Base-by-base conservation (phyloP, 495 filamentous ascomycete genomes). In the Aspergillus campestris region DNA sequence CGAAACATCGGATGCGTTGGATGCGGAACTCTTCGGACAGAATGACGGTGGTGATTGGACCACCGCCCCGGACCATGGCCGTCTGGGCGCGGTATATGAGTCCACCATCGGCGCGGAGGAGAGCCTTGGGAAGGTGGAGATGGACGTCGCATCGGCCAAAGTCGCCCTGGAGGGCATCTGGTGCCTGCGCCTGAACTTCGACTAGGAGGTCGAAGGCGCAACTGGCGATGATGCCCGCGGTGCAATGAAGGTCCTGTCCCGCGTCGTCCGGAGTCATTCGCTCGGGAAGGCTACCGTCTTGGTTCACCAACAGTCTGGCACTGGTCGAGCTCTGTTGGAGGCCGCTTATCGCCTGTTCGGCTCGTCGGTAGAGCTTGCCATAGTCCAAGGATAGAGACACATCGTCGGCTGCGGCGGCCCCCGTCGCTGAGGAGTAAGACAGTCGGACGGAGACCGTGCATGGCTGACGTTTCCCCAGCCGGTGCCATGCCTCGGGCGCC, bases 401-500 rank as follows among this genome's bases (percentile, higher is more conserved):
- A 48, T 72, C 65, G 37, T 73, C 70, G 18, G 63, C 60, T 11
- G 57, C 59, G 0, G 69, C 70, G 10, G 67, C 62, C 1, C 62
- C 65, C 31, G 69, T 57, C 28, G 69, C 65, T 31, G 66, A 69
- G 9, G 67, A 69, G 50, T 72, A 71, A 24, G 69, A 69, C 15
- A 73, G 58, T 34, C 63, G 67, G 8, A 72, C 54, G 24, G 59
- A 65, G 44, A 62, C 67, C n/a, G 58, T 70, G 52, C 61, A 67
- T 41, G 70, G 70, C 48, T 73, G 70, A 0, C 64, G 42, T 48
- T 73, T 73, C 15, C 55, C 63, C 9, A 48, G 50, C 8, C 70
- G 69, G 40, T 72, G 67, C 70, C 70, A 73, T 48, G 70, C 54
- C 46, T 73, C 70, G 44, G 67, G 67, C 28, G 62, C 70, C 32